Percentiles rank a stretch among this genome's conserved stretches.
Conservation (phyloP, 2,329 filamentous ascomycete genomes). For the Cadophora sp. region DNA sequence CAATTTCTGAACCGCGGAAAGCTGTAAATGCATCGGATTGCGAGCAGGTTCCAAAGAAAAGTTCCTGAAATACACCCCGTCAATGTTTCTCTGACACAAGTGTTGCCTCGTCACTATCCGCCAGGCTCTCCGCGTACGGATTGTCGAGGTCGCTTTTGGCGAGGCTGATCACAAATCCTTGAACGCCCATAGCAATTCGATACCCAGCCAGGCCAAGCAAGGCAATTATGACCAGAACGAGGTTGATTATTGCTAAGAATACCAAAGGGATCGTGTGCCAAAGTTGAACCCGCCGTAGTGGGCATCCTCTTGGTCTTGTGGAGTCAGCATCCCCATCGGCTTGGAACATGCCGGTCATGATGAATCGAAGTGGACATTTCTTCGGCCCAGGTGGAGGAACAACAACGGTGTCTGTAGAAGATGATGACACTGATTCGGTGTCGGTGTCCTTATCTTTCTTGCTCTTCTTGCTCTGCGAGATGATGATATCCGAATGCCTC, state of each 20-base stretch:
- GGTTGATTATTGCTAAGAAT: constrained; percentile 40
- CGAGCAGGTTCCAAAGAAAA: neutral
- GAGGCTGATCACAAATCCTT: constrained; percentile 30
- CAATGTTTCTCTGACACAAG: constrained; percentile 23
- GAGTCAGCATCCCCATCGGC: constrained; percentile 25
- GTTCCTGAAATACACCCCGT: neutral
- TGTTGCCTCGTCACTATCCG: constrained; percentile 25
- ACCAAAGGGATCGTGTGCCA: constrained; percentile 43
- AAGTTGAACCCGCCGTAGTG: constrained; percentile 39
- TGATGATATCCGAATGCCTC: constrained; percentile 35
- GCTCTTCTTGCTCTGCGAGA: constrained; percentile 36
- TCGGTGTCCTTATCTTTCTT: constrained; percentile 41
- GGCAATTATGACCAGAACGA: constrained; percentile 39
- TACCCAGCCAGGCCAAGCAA: constrained; percentile 41
- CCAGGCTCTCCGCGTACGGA: constrained; percentile 27
- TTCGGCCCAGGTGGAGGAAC: constrained; percentile 26
- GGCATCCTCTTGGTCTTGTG: constrained; percentile 32
- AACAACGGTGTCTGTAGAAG: constrained; percentile 25
- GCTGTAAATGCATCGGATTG: constrained; percentile 20
- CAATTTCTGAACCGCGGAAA: constrained; percentile 34
- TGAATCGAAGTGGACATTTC: constrained; percentile 41
- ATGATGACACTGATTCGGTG: constrained; percentile 33
- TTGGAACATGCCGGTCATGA: constrained; percentile 38
- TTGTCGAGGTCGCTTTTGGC: constrained; percentile 29
- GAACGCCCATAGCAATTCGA: constrained; percentile 33